A percentile compares a stretch with the other conserved stretches of the same genome.
phyloP scores from a whole-genome alignment of 345 rosid genomes.

The Syzygium aqueum region DNA sequence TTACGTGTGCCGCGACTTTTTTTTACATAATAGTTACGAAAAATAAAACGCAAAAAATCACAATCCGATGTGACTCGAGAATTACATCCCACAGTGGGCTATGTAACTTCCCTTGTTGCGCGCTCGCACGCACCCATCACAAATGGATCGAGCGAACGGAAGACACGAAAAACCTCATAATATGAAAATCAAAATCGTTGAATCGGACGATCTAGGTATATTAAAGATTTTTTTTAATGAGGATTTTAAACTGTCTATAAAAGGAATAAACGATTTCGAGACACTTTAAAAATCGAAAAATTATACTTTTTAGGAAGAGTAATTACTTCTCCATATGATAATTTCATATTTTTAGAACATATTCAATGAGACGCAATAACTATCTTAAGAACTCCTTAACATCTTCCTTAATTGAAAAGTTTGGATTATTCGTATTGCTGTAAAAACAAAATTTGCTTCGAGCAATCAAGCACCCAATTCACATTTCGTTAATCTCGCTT shows the following conservation, averaged over 20 bases:
- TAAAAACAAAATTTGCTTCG: not conserved
- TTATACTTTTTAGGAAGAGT: not conserved
- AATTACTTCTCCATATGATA: not conserved
- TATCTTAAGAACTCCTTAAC: not conserved
- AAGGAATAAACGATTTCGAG: accelerated
- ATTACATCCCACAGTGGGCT: not conserved
- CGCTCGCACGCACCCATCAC: not conserved
- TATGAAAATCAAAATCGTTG: not conserved
- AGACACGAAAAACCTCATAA: accelerated
- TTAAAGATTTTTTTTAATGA: not conserved
- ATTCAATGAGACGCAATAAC: not conserved
- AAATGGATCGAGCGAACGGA: not conserved
- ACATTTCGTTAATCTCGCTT: not conserved
- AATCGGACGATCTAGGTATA: not conserved
- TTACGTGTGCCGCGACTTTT: too few species aligned
- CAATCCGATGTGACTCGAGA: not conserved
- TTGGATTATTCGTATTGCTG: not conserved
- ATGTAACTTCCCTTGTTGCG: not conserved
- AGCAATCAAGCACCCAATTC: not conserved
- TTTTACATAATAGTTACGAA: not conserved
- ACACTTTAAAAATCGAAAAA: not conserved
- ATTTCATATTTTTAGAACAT: not conserved
- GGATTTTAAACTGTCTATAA: accelerated
- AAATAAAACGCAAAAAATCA: accelerated
- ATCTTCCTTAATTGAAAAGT: not conserved